These are phyloP conservation scores for Picocystis sp. DNA, from an alignment of 163 green algal genomes.

Conservation along the genomic window DNA sequence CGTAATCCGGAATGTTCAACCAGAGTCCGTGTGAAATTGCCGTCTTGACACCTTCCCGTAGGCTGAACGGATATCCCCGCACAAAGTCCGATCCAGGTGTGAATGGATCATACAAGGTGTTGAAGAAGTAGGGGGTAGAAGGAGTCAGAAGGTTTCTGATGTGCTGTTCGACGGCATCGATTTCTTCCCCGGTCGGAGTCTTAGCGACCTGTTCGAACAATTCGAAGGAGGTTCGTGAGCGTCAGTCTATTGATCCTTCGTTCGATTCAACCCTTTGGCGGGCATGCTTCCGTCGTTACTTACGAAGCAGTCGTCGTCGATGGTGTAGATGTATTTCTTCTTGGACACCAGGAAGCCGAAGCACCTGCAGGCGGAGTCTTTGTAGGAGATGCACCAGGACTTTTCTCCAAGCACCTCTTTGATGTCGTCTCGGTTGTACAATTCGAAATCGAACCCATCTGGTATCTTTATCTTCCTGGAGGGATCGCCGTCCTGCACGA, in stretches of 20 bases:
- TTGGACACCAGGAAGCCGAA: slow-evolving; percentile 84
- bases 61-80: slow-evolving; percentile 83
- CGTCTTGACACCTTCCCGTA: slow-evolving; percentile 74
- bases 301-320: slow-evolving; percentile 91
- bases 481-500: slow-evolving; percentile 81
- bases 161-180: slow-evolving; percentile 90
- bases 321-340: slow-evolving; percentile 91
- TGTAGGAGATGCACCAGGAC: slow-evolving; percentile 87
- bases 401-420: slow-evolving; percentile 80
- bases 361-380: slow-evolving; percentile 74
- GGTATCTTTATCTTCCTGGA: slow-evolving; percentile 16
- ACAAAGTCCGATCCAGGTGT: slow-evolving; percentile 72
- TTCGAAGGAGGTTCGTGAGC: not conserved
- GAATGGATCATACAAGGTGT: slow-evolving; percentile 96
- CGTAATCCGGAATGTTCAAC: slow-evolving; percentile 96
- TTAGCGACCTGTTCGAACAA: slow-evolving; percentile 46
- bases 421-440: slow-evolving; percentile 90
- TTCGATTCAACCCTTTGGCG: too few species aligned
- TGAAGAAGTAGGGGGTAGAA: slow-evolving; percentile 93
- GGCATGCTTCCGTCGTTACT: slow-evolving; percentile 1
- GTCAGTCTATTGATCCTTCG: too few species aligned
- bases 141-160: slow-evolving; percentile 81
- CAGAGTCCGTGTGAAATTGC: slow-evolving; percentile 89
- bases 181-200: slow-evolving; percentile 65
- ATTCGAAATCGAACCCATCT: slow-evolving; percentile 70